These are phyloP conservation scores for Mycena belliarum DNA, from an alignment of 768 basidiomycete genomes.

Conservation along the genomic window DNA sequence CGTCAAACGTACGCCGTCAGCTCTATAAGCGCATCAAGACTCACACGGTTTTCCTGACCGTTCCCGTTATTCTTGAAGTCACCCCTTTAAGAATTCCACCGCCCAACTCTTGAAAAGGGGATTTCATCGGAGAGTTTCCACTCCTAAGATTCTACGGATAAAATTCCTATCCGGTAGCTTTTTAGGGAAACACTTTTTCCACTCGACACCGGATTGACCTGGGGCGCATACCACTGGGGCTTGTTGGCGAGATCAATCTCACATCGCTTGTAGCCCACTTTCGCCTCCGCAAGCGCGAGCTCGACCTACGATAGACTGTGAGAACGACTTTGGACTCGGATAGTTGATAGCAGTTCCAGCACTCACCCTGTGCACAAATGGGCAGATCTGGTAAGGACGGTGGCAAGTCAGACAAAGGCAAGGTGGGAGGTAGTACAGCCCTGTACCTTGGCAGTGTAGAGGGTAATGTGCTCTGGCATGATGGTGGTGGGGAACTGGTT, in stretches of 20 bases:
- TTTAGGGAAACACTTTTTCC: too few species aligned
- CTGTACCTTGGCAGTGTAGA: constrained; percentile 52
- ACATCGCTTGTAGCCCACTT: constrained; percentile 47
- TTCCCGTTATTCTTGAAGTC: too few species aligned
- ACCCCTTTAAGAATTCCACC: too few species aligned
- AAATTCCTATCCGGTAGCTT: too few species aligned
- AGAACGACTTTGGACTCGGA: neutral
- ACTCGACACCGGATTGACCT: constrained; percentile 67
- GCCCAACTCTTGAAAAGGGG: too few species aligned
- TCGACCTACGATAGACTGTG: constrained; percentile 41
- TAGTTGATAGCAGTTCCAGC: neutral
- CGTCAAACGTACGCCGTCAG: too few species aligned
- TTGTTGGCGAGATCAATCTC: constrained; percentile 66
- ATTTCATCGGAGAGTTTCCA: too few species aligned
- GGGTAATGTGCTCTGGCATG: constrained; percentile 36
- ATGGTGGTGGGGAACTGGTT: too few species aligned
- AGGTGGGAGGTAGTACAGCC: neutral
- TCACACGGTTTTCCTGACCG: too few species aligned
- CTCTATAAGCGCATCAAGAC: too few species aligned
- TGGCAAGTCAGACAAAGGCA: constrained; percentile 5
- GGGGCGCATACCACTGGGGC: constrained; percentile 66
- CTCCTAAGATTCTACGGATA: too few species aligned
- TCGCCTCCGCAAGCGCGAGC: constrained; percentile 61
- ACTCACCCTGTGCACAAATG: constrained; percentile 57
- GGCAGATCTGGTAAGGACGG: constrained; percentile 45